A percentile compares a stretch with the other conserved stretches of the same genome.
phyloP scores from a whole-genome alignment of 805 yeast genomes.

The Zygosaccharomyces rouxii region DNA sequence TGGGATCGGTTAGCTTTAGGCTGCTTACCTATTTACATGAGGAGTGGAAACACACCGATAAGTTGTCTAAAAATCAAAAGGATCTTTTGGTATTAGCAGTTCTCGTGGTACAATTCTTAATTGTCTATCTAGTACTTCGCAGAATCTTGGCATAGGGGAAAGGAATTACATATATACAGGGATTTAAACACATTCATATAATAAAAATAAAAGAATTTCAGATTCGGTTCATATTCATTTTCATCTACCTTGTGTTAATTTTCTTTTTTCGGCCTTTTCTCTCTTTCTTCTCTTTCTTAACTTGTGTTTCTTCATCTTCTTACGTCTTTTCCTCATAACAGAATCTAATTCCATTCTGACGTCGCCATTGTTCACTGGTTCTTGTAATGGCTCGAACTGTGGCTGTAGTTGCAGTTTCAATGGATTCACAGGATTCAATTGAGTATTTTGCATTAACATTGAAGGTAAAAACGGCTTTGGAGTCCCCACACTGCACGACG shows the following conservation, averaged over 20 bases:
- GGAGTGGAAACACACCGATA: slow-evolving; percentile 33
- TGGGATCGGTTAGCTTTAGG: slow-evolving; percentile 51
- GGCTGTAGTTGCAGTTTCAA: background rate
- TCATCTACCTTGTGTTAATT: slow-evolving; percentile 45
- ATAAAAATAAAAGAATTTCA: slow-evolving; percentile 8
- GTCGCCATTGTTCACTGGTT: background rate
- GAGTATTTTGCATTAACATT: background rate
- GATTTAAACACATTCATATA: background rate
- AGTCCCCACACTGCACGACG: slow-evolving; percentile 1
- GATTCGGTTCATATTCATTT: background rate
- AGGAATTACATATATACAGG: background rate
- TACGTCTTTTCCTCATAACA: slow-evolving; percentile 77
- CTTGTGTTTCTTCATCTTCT: slow-evolving; percentile 97
- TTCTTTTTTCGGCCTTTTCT: slow-evolving; percentile 76
- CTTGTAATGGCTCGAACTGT: background rate
- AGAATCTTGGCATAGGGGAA: slow-evolving; percentile 7
- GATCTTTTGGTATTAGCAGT: slow-evolving; percentile 9
- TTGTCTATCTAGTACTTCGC: slow-evolving; percentile 11
- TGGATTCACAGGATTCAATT: background rate
- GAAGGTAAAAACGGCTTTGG: background rate
- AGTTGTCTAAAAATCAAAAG: slow-evolving; percentile 16
- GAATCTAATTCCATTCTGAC: slow-evolving; percentile 49
- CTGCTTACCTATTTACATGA: slow-evolving; percentile 36
- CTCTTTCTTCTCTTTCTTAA: slow-evolving; percentile 94
- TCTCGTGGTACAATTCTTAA: slow-evolving; percentile 10